These are phyloP conservation scores for Boehmeria nivea DNA, from an alignment of 306 rosid species.

Conservation along the genomic window DNA sequence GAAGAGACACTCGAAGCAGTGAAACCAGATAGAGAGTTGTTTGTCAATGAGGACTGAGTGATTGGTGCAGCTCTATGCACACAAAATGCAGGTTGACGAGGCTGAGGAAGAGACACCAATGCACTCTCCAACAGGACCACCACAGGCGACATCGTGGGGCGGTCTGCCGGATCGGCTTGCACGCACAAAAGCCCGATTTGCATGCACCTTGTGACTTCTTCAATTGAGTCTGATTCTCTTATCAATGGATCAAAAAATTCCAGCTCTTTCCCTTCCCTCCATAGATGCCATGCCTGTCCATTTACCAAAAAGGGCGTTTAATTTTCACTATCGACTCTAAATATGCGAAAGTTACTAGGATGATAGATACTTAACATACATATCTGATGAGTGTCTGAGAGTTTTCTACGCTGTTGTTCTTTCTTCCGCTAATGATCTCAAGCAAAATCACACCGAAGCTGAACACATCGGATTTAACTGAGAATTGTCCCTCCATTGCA, in stretches of 20 bases:
- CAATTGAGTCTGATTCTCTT: slow-evolving; percentile 14
- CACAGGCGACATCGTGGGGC: slow-evolving; percentile 49
- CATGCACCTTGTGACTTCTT: slow-evolving; percentile 33
- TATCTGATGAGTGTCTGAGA: slow-evolving; percentile 39
- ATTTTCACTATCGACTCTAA: too few relatives aligned
- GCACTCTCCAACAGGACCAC: slow-evolving; percentile 33
- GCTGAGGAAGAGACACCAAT: slow-evolving; percentile 33
- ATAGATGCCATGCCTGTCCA: slow-evolving; percentile 45
- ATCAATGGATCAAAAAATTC: slow-evolving; percentile 42
- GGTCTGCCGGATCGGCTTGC: slow-evolving; percentile 44
- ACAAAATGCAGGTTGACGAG: slow-evolving; percentile 43
- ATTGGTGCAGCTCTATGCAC: slow-evolving; percentile 16
- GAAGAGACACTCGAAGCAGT: too few relatives aligned
- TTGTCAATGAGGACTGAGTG: neutral
- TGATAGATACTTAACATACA: slow-evolving; percentile 32
- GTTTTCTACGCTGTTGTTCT: slow-evolving; percentile 29
- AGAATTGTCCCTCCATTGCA: slow-evolving; percentile 55
- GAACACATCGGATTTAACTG: slow-evolving; percentile 51
- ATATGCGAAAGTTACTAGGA: too few relatives aligned
- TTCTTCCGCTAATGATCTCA: slow-evolving; percentile 48
- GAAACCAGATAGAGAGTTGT: too few relatives aligned
- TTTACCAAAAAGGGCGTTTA: neutral
- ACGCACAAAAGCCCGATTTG: slow-evolving; percentile 53
- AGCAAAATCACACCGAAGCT: slow-evolving; percentile 56
- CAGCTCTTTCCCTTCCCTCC: slow-evolving; percentile 38